These are phyloP conservation scores for Alloascoidea africana DNA, from an alignment of 805 yeast genomes.

Conservation along the genomic window DNA sequence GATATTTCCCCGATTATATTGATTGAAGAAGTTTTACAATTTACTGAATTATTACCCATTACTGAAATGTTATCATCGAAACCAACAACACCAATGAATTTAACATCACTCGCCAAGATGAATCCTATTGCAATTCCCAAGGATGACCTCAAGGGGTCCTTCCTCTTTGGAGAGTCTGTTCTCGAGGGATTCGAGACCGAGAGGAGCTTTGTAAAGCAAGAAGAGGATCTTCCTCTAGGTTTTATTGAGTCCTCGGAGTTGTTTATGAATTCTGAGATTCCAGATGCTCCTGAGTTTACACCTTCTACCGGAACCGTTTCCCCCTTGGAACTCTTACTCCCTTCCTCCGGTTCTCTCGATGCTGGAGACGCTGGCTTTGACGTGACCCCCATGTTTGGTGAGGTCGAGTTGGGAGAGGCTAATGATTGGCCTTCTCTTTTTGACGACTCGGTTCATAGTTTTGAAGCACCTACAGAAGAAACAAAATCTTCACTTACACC, in stretches of 20 bases:
- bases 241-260: neutral
- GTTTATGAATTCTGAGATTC: too few species aligned
- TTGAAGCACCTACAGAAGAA: neutral
- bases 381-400: slow-evolving; percentile 17
- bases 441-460: slow-evolving; percentile 8
- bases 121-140: too few species aligned
- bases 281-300: neutral
- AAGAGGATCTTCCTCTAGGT: neutral
- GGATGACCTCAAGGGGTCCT: too few species aligned
- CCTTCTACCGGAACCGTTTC: neutral
- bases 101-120: too few species aligned
- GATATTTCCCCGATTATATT: too few species aligned
- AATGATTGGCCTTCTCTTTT: slow-evolving; percentile 19
- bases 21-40: too few species aligned
- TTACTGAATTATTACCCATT: too few species aligned
- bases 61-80: too few species aligned
- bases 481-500: slow-evolving; percentile 2
- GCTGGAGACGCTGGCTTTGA: slow-evolving; percentile 9
- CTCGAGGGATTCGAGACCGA: slow-evolving; percentile 1
- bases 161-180: neutral
- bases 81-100: too few species aligned
- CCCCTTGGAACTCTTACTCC: neutral
- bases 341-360: neutral
- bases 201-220: neutral
- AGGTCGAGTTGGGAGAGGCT: slow-evolving; percentile 13